Conservation (phyloP, 2,329 filamentous ascomycete species). For the Lojkania enalia region DNA sequence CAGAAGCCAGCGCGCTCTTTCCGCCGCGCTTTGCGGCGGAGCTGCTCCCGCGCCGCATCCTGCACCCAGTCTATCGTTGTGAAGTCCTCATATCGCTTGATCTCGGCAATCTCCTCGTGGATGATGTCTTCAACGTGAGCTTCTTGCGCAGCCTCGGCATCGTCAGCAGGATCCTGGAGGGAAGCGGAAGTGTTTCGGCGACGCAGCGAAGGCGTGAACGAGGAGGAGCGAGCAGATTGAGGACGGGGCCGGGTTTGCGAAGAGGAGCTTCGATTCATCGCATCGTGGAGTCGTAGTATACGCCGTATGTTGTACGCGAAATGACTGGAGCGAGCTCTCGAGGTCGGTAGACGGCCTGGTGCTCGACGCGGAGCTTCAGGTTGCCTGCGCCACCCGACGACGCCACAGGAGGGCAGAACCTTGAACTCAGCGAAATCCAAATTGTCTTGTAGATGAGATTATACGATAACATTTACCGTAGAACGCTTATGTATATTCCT, state of each 20-base stretch:
- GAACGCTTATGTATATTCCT: too few species aligned
- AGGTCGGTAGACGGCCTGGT: too few species aligned
- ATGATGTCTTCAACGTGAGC: conserved; percentile 69
- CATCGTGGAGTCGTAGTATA: too few species aligned
- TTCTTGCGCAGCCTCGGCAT: conserved; percentile 56
- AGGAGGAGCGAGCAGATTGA: conserved; percentile 40
- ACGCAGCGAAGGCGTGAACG: conserved; percentile 56
- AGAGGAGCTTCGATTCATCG: conserved; percentile 51
- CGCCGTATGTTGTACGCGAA: too few species aligned
- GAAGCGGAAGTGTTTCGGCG: conserved; percentile 71
- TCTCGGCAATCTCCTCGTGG: conserved; percentile 94
- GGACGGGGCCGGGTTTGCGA: conserved; percentile 31
- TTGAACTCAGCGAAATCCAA: too few species aligned
- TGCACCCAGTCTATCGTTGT: conserved; percentile 99
- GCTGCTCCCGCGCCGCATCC: conserved; percentile 88
- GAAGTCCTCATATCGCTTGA: conserved; percentile 98
- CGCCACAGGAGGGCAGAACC: too few species aligned
- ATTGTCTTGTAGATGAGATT: too few species aligned
- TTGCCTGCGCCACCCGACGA: too few species aligned
- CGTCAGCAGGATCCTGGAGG: conserved; percentile 64
- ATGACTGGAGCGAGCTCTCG: too few species aligned
- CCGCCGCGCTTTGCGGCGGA: conserved; percentile 74
- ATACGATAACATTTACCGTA: too few species aligned
- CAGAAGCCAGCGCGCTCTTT: conserved; percentile 73
- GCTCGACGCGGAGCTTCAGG: too few species aligned